Evolutionary conservation across 2,329 filamentous ascomycete genomes (phyloP).

Genomic region (Trichoderma lentiforme): DNA sequence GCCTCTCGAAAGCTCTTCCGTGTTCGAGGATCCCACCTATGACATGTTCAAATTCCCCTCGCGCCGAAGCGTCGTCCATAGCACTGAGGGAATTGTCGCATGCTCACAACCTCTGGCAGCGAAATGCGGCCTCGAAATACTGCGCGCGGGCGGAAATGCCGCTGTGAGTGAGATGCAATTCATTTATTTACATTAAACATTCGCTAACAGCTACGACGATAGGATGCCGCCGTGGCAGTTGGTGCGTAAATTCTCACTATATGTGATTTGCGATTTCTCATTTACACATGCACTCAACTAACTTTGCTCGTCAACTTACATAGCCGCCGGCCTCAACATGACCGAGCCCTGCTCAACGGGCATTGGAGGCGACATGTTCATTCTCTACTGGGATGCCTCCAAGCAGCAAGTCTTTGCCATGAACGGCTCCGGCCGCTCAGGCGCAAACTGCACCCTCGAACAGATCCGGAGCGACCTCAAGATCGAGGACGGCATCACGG

Average conservation of each 20-base stretch:
- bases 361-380: conserved; percentile 97
- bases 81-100: conserved; percentile 84
- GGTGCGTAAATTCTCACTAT: conserved; percentile 44
- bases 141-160: conserved; percentile 88
- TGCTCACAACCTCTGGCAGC: conserved; percentile 88
- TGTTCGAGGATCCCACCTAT: conserved; percentile 44
- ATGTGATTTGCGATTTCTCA: not conserved
- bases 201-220: not conserved
- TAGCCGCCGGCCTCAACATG: conserved; percentile 86
- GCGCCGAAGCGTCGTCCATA: conserved; percentile 87
- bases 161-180: conserved; percentile 57
- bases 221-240: conserved; percentile 96
- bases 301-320: not conserved
- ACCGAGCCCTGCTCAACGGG: conserved; percentile 92
- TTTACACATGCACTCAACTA: not conserved
- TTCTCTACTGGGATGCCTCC: conserved; percentile 83
- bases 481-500: conserved; percentile 53
- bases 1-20: conserved; percentile 46
- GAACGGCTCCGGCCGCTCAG: conserved; percentile 89
- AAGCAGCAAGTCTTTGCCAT: conserved; percentile 78
- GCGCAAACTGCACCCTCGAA: conserved; percentile 65
- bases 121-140: conserved; percentile 78
- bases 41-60: conserved; percentile 68
- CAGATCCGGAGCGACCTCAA: conserved; percentile 67
- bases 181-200: no score